Percentiles rank a stretch among this genome's conserved stretches.
Conservation (phyloP, 2,329 filamentous ascomycete species). For the Monilinia aucupariae region DNA sequence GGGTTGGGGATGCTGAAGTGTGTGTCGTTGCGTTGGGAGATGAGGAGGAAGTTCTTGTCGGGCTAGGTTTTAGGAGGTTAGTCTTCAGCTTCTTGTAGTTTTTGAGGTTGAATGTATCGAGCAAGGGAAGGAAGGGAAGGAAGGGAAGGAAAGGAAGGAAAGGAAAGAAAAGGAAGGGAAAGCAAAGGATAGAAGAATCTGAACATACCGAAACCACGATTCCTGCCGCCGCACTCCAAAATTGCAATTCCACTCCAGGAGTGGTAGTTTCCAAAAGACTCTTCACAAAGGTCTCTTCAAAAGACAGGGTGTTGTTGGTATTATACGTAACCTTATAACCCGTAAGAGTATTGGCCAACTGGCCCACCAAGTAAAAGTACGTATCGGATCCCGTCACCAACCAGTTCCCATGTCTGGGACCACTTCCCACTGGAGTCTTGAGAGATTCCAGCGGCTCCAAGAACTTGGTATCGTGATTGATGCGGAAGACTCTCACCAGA, state of each 20-base stretch:
- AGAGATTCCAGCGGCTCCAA: conserved; percentile 34
- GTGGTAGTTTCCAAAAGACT: conserved; percentile 7
- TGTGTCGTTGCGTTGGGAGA: conserved; percentile 62
- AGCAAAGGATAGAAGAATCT: not conserved
- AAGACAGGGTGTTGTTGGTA: not conserved
- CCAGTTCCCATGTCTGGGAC: conserved; percentile 45
- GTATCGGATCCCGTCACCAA: conserved; percentile 42
- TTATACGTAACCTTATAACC: conserved; percentile 47
- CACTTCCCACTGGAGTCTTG: conserved; percentile 36
- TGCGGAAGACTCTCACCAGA: conserved; percentile 42
- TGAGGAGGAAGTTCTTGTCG: conserved; percentile 56
- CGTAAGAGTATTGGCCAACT: conserved; percentile 43
- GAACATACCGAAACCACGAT: not conserved
- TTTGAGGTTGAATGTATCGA: no score
- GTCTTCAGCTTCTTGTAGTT: not conserved
- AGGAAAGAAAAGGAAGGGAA: not conserved
- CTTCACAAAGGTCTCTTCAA: not conserved
- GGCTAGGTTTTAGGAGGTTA: conserved; percentile 39
- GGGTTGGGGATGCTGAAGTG: conserved; percentile 46
- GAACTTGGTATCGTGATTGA: conserved; percentile 38
- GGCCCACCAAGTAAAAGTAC: conserved; percentile 41
- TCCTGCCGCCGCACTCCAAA: not conserved
- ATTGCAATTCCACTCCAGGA: not conserved
- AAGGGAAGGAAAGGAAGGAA: not conserved
- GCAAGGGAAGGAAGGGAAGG: not conserved